Evolutionary conservation across 139 green algal genomes (phyloP), one percentile per base, ranked within the genome.

Genomic region (Chlorella sorokiniana): DNA sequence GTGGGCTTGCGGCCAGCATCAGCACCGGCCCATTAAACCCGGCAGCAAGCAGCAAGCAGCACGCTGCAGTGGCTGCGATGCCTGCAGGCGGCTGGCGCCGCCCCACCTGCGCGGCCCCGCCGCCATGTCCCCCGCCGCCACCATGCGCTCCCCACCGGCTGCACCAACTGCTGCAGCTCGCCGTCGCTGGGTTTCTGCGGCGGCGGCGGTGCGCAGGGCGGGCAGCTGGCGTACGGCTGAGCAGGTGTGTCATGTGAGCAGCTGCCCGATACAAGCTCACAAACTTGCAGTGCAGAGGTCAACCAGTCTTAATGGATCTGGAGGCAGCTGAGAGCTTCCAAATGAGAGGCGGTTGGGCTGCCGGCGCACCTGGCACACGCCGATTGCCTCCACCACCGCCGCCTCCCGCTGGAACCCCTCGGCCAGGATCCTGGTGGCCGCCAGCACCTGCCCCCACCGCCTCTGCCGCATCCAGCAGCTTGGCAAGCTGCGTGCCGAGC

Each of bases 91-190:
- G 61, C 27, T 7, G 61, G n/a, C 64, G 6, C 7, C 3, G 27
- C 5, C 72, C 16, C 41, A 81, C 59, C 75, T 88, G 42, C 93
- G 85, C 29, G 89, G 76, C 25, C 91, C 89, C 41, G 93, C 81
- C 8, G 90, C 83, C 51, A 95, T 69, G 31, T 52, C 52, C 9
- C 54, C 40, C 0, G 92, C 93, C 5, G 83, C 86, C 41, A 85
- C 71, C 84, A 98, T 94, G 38, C 86, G 63, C 61, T 90, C 78
- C 0, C 91, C 48, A 96, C 86, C 8, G 94, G 94, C 41, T 54
- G 65, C 79, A 97, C 78, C 76, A 97, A 68, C 61, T 42, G 35
- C 80, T 94, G 89, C 67, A 98, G 81, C 33, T 81, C 85, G 1
- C 65, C n/a, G n/a, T 89, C 87, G 23, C 22, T 42, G 8, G 91